A percentile compares a stretch with the other conserved stretches of the same genome.
These are phyloP conservation scores for Plasmodium vivax DNA, from an alignment of 169 alveolate genomes.

Conservation along the genomic window DNA sequence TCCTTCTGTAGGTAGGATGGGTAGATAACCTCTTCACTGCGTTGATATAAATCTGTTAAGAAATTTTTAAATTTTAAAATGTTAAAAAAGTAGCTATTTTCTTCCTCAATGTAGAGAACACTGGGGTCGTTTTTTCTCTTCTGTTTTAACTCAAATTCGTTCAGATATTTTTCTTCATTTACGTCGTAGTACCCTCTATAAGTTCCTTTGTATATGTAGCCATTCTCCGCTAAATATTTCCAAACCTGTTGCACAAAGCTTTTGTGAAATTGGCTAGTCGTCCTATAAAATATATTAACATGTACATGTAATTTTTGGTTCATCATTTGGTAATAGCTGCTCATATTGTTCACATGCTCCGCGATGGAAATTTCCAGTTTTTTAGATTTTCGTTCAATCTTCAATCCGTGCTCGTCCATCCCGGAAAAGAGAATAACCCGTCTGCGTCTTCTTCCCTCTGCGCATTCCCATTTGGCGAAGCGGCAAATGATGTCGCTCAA, in stretches of 20 bases:
- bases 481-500: conserved; percentile 78
- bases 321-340: conserved; percentile 78
- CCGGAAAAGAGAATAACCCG: conserved; percentile 81
- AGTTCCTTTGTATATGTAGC: conserved; percentile 80
- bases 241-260: conserved; percentile 72
- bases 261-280: conserved; percentile 84
- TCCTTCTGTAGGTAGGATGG: conserved; percentile 75
- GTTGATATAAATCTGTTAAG: conserved; percentile 71
- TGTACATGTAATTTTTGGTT: conserved; percentile 69
- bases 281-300: conserved; percentile 84
- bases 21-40: conserved; percentile 26
- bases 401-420: conserved; percentile 92
- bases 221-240: conserved; percentile 46
- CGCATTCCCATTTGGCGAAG: conserved; percentile 23
- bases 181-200: conserved; percentile 82
- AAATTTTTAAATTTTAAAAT: conserved; percentile 72
- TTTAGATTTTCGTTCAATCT: conserved; percentile 83
- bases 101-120: conserved; percentile 78
- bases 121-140: conserved; percentile 68
- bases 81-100: conserved; percentile 81
- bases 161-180: conserved; percentile 75
- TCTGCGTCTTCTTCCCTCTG: conserved; percentile 15
- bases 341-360: conserved; percentile 77
- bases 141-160: conserved; percentile 11
- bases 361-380: conserved; percentile 66